Evolutionary conservation across 2,329 filamentous ascomycete genomes (phyloP).

Genomic region (Cadophora luteo-olivacea): DNA sequence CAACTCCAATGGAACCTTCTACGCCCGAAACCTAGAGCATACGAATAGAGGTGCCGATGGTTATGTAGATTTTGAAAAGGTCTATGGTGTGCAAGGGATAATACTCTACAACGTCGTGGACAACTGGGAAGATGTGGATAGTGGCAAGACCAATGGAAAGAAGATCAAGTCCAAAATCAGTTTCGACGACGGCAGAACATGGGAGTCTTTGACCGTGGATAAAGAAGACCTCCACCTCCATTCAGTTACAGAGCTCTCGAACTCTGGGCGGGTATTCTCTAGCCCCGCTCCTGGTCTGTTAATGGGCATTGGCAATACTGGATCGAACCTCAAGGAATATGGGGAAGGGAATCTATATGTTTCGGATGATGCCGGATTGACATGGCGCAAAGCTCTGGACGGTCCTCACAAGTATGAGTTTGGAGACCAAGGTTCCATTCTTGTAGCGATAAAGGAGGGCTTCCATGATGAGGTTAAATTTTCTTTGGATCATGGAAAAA

Average conservation of each 20-base stretch:
- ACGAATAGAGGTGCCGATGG: conserved; percentile 83
- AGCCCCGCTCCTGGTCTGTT: conserved; percentile 92
- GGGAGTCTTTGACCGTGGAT: conserved; percentile 72
- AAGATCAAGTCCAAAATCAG: conserved; percentile 83
- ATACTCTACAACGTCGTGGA: conserved; percentile 88
- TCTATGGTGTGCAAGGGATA: conserved; percentile 89
- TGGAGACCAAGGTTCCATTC: conserved; percentile 87
- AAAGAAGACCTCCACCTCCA: conserved; percentile 80
- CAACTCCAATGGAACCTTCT: conserved; percentile 97
- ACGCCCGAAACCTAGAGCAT: conserved; percentile 88
- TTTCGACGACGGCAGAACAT: conserved; percentile 93
- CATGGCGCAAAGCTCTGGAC: conserved; percentile 77
- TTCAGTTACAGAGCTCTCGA: conserved; percentile 84
- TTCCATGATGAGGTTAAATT: conserved; percentile 71
- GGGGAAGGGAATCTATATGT: conserved; percentile 81
- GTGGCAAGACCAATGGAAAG: conserved; percentile 58
- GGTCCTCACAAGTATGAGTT: conserved; percentile 96
- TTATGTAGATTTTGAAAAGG: conserved; percentile 93
- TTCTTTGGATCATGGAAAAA: conserved; percentile 87
- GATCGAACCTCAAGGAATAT: conserved; percentile 74
- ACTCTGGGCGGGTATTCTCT: conserved; percentile 87
- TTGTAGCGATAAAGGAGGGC: conserved; percentile 80
- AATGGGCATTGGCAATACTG: conserved; percentile 93
- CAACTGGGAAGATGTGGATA: conserved; percentile 79
- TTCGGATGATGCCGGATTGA: conserved; percentile 88